Evolutionary conservation across 805 yeast genomes (phyloP).

Genomic region (Metschnikowia kunwiensis): DNA sequence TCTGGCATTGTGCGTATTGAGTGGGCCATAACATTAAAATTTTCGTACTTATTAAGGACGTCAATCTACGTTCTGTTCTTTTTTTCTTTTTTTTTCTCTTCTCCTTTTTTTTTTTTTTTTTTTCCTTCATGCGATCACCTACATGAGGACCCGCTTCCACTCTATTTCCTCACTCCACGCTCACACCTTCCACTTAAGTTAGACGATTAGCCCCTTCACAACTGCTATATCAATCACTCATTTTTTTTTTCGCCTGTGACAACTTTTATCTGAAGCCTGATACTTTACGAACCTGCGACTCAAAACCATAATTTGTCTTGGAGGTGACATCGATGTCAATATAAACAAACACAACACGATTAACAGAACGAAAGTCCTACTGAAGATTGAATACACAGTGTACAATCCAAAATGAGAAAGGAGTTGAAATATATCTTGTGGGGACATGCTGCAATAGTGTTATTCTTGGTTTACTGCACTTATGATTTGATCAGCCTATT

Average conservation of each 20-base stretch:
- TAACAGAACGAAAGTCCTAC: too few species aligned
- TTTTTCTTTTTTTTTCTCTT: not conserved
- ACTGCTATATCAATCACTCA: too few species aligned
- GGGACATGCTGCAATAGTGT: constrained; percentile 54
- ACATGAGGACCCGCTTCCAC: constrained; percentile 4
- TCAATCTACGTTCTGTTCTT: not conserved
- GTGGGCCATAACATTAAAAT: too few species aligned
- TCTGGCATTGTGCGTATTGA: too few species aligned
- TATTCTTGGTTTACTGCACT: constrained; percentile 57
- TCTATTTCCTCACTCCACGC: not conserved
- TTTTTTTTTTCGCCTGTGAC: too few species aligned
- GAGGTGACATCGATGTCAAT: not conserved
- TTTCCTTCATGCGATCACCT: not conserved
- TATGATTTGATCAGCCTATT: constrained; percentile 71
- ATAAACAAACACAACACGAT: not conserved
- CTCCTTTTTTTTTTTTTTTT: not conserved
- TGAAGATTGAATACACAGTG: too few species aligned
- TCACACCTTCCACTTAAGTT: not conserved
- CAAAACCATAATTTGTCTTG: not conserved
- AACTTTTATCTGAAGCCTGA: too few species aligned
- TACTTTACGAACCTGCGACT: too few species aligned
- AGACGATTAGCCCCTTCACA: too few species aligned
- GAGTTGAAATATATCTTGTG: constrained; percentile 61
- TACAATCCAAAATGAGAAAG: constrained; percentile 57
- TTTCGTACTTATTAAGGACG: too few species aligned